Base-by-base conservation (phyloP, 2,329 filamentous ascomycete genomes). In the Ophiosphaerella korrae region DNA sequence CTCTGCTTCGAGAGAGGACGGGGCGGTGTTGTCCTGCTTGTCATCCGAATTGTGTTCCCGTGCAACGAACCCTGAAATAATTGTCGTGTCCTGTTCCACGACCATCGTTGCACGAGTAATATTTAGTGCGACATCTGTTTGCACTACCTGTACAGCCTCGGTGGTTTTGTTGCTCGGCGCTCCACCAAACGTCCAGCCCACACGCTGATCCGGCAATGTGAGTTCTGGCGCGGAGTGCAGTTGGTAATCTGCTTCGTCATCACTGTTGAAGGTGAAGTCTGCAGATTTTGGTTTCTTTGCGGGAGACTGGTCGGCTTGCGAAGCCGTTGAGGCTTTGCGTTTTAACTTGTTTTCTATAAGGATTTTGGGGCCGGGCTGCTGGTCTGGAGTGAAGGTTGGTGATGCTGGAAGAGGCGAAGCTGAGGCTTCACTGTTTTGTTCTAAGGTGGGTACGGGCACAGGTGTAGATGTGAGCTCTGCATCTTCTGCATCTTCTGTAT, bases 241-340 rank as follows among this genome's bases (percentile, higher is more conserved):
- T 5, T 13, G 29, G 36, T 48, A 48, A 32, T 42, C 45, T 33
- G 45, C 33, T 37, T 42, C 45, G 1, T 38, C 39, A 33, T 48
- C 32, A 12, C 32, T 42, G 32, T 42, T 39, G 2, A 7, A 23
- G 24, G 38, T 36, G 9, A 23, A 32, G 24, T 31, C 39, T 3
- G 39, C 39, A 13, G 45, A 42, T 24, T 48, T 48, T 16, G 16
- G 2, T 21, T 48, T 42, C 31, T 41, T 48, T 24, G 24, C 5
- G n/a, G 23, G n/a, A 11, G 39, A 14, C 2, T 45, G 21, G 3
- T 38, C 32, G 7, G 3, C 7, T 14, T 42, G 37, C 3, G 13
- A 11, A 21, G n/a, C 26, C 2, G 7, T 13, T 16, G 39, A 2
- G 3, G 45, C 33, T 18, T 46, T 46, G 24, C 44, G 44, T 36